Evolutionary conservation across 2,329 filamentous ascomycete genomes (phyloP).

Genomic region (Cryphonectria naterciae): DNA sequence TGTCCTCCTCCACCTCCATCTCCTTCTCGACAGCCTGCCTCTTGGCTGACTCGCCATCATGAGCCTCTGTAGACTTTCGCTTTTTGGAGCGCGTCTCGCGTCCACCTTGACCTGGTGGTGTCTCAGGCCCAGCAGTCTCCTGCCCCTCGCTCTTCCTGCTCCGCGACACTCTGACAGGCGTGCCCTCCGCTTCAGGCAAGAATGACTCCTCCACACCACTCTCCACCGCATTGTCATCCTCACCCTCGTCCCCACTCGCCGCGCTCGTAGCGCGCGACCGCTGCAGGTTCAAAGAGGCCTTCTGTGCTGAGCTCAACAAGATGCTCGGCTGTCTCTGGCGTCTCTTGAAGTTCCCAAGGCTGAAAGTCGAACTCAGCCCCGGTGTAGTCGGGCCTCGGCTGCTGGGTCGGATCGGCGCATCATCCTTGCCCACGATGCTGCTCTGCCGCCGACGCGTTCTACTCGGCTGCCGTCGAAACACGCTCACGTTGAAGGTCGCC

Average conservation of each 20-base stretch:
- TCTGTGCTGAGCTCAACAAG: conserved; percentile 54
- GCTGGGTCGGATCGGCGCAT: conserved; percentile 57
- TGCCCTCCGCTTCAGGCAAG: conserved; percentile 37
- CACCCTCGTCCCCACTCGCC: conserved; percentile 16
- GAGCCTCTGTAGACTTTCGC: conserved; percentile 57
- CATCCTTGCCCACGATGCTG: conserved; percentile 55
- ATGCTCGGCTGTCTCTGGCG: conserved; percentile 66
- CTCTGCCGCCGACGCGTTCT: conserved; percentile 45
- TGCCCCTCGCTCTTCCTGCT: conserved; percentile 12
- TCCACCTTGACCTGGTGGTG: neutral
- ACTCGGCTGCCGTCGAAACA: conserved; percentile 49
- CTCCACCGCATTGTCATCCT: conserved; percentile 19
- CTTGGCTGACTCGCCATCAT: conserved; percentile 42
- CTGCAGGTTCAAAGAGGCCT: conserved; percentile 36
- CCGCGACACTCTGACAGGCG: conserved; percentile 31
- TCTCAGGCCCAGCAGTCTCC: conserved; percentile 3
- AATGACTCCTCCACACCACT: conserved; percentile 37
- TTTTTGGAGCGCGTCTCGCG: conserved; percentile 50
- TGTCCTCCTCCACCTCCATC: conserved; percentile 30
- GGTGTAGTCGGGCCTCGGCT: conserved; percentile 54
- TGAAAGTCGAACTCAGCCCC: conserved; percentile 55
- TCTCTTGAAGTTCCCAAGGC: conserved; percentile 61
- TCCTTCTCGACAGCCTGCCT: conserved; percentile 32
- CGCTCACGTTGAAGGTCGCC: conserved; percentile 48
- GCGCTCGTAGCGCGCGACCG: conserved; percentile 32